A percentile compares a stretch with the other conserved stretches of the same genome.
Conservation (phyloP, 1,284 basidiomycete species). For the Meripilus lineatus region DNA sequence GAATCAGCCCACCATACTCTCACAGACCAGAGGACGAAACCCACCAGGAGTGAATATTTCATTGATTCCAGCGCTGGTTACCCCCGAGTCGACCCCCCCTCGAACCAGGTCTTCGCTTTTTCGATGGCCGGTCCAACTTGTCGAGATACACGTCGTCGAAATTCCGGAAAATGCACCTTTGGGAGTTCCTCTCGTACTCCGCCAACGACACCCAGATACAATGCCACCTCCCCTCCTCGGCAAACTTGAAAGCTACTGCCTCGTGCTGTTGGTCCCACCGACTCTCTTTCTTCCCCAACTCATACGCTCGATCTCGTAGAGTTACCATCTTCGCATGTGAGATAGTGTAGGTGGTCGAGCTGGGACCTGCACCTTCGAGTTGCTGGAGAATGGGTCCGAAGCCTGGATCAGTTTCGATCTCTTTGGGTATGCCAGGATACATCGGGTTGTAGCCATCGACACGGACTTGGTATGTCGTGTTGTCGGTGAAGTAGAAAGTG, state of each 20-base stretch:
- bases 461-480: constrained; percentile 48
- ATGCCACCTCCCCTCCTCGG: constrained; percentile 45
- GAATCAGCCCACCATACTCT: too few relatives aligned
- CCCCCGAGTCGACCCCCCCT: constrained; percentile 1
- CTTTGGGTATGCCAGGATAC: constrained; percentile 51
- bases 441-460: constrained; percentile 58
- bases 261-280: constrained; percentile 56
- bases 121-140: constrained; percentile 8
- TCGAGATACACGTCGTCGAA: constrained; percentile 54
- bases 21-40: too few relatives aligned
- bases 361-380: constrained; percentile 23
- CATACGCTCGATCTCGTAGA: constrained; percentile 54
- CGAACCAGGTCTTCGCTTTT: constrained; percentile 5
- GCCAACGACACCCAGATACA: constrained; percentile 58
- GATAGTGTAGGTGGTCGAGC: constrained; percentile 38
- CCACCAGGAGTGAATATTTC: too few relatives aligned
- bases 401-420: constrained; percentile 49
- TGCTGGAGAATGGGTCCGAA: constrained; percentile 38
- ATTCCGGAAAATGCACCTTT: constrained; percentile 48
- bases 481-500: constrained; percentile 51
- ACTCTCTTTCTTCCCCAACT: constrained; percentile 26
- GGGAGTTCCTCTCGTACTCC: constrained; percentile 41
- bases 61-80: too few relatives aligned
- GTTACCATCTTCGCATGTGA: constrained; percentile 49
- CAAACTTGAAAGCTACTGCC: constrained; percentile 43